Conservation (phyloP, 805 yeast species). For the Schwanniomyces vanrijiae region DNA sequence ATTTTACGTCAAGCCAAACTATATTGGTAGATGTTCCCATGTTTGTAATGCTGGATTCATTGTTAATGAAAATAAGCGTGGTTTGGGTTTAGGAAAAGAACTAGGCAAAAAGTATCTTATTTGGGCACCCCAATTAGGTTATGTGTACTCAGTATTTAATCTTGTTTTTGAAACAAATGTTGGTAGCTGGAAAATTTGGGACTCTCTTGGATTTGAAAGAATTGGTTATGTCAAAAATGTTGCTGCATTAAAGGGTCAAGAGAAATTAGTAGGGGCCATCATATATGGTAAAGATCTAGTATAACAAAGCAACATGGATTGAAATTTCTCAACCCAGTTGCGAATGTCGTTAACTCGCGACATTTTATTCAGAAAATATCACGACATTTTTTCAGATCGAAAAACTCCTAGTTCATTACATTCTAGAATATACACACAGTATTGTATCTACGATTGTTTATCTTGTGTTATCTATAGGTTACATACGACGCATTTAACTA, state of each 20-base stretch:
- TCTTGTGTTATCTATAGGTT: neutral
- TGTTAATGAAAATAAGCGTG: slow-evolving; percentile 60
- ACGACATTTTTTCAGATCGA: neutral
- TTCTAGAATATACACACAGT: slow-evolving; percentile 32
- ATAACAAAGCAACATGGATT: slow-evolving; percentile 1
- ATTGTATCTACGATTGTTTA: slow-evolving; percentile 27
- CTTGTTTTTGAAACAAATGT: slow-evolving; percentile 79
- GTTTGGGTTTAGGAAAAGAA: slow-evolving; percentile 66
- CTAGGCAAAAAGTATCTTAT: slow-evolving; percentile 65
- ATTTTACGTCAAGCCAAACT: slow-evolving; percentile 84
- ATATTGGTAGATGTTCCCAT: slow-evolving; percentile 80
- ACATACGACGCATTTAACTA: neutral
- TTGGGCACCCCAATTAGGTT: slow-evolving; percentile 80
- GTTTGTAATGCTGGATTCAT: slow-evolving; percentile 87
- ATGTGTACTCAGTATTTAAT: slow-evolving; percentile 81
- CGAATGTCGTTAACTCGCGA: no score
- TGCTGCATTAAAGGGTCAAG: slow-evolving; percentile 65
- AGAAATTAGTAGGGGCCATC: slow-evolving; percentile 69
- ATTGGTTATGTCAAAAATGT: slow-evolving; percentile 77
- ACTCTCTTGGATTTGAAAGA: slow-evolving; percentile 72
- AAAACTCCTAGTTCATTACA: slow-evolving; percentile 11
- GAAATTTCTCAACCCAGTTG: no score
- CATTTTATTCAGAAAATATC: neutral
- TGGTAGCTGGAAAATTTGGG: slow-evolving; percentile 83
- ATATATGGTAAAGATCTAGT: slow-evolving; percentile 67